Evolutionary conservation across 2,329 filamentous ascomycete genomes (phyloP).

Genomic region (Metarhizium humberi): DNA sequence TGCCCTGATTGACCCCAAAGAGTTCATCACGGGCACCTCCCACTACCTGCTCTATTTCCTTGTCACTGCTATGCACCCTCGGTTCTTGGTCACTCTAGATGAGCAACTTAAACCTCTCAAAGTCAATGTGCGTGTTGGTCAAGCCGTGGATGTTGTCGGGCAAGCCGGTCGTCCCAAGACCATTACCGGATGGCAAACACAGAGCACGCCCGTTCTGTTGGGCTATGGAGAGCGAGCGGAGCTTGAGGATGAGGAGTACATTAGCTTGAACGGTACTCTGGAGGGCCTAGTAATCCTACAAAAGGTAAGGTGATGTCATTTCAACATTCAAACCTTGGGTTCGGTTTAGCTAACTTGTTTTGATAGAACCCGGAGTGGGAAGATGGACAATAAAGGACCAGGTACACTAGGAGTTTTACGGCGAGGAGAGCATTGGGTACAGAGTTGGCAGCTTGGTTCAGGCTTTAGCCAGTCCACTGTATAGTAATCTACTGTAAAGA

Average conservation of each 20-base stretch:
- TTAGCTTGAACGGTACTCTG: constrained; percentile 80
- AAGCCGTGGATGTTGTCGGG: constrained; percentile 95
- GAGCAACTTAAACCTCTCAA: constrained; percentile 89
- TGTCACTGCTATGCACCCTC: constrained; percentile 90
- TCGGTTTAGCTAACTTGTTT: constrained; percentile 9
- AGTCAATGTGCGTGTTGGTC: constrained; percentile 93
- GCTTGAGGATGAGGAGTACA: constrained; percentile 95
- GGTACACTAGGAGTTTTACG: background rate
- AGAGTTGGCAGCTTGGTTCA: constrained; percentile 1
- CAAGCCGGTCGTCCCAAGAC: constrained; percentile 97
- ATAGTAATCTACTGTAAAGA: constrained; percentile 19
- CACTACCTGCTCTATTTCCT: constrained; percentile 98
- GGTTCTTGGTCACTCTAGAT: constrained; percentile 92
- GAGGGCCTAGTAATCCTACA: constrained; percentile 93
- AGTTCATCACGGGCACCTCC: constrained; percentile 56
- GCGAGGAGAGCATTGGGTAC: background rate
- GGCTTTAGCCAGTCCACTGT: constrained; percentile 17
- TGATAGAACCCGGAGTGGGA: constrained; percentile 31
- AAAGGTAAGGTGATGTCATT: constrained; percentile 58
- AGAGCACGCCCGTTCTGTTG: constrained; percentile 94
- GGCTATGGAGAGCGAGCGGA: constrained; percentile 94
- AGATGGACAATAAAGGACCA: constrained; percentile 24
- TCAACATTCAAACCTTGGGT: background rate
- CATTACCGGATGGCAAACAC: constrained; percentile 98
- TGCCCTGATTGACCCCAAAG: constrained; percentile 90